These are phyloP conservation scores for Clavulina sp. DNA, from an alignment of 768 basidiomycete species.

Conservation along the genomic window DNA sequence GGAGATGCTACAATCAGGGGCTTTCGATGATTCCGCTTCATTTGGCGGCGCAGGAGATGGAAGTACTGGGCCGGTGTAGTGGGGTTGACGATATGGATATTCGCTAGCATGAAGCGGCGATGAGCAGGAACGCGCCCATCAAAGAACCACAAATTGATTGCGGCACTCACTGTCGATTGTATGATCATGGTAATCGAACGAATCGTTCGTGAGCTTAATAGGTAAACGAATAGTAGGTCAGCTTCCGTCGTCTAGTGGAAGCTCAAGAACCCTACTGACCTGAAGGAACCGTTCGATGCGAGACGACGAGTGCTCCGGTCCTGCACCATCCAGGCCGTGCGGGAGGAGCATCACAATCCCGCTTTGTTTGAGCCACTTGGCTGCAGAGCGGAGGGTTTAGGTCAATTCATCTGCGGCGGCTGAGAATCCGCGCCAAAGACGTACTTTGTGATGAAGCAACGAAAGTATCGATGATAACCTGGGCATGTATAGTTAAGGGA, in stretches of 20 bases:
- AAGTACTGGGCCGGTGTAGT: conserved; percentile 88
- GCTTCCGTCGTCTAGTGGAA: background rate
- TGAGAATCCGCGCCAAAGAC: conserved; percentile 14
- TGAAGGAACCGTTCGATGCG: conserved; percentile 84
- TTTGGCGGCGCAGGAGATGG: conserved; percentile 78
- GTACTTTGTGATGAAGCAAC: conserved; percentile 68
- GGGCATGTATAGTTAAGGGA: background rate
- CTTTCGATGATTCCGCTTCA: conserved; percentile 70
- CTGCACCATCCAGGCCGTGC: conserved; percentile 83
- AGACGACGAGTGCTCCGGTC: conserved; percentile 83
- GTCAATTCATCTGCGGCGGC: background rate
- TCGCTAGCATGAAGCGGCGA: too few relatives aligned
- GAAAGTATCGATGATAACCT: conserved; percentile 82
- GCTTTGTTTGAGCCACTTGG: conserved; percentile 89
- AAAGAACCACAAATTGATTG: too few relatives aligned
- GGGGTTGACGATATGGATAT: conserved; percentile 72
- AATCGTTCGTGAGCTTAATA: conserved; percentile 59
- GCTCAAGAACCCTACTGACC: conserved; percentile 22
- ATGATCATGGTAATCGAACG: conserved; percentile 21
- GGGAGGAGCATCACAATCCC: conserved; percentile 73
- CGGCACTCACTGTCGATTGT: too few relatives aligned
- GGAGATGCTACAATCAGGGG: conserved; percentile 74
- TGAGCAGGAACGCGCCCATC: too few relatives aligned
- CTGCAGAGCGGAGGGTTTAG: conserved; percentile 22
- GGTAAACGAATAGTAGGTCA: background rate